Evolutionary conservation across 371 early-diverging fungal genomes (phyloP).

Genomic region (Apophysomyces trapeziformis): DNA sequence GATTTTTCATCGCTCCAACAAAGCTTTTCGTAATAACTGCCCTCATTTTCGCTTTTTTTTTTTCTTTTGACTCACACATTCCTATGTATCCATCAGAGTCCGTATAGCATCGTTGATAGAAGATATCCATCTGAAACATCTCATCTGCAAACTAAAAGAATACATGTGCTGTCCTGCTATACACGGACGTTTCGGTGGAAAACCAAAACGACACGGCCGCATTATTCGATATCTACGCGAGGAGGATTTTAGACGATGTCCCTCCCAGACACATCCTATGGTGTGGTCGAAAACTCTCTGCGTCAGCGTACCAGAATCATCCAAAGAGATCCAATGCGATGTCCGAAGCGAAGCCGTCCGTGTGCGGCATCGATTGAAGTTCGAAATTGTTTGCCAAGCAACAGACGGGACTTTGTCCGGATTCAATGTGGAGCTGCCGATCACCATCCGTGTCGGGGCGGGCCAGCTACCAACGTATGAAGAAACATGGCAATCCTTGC

Average conservation of each 20-base stretch:
- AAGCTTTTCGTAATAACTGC: no score
- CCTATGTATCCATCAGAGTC: background rate
- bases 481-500: conserved; percentile 29
- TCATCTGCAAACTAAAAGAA: conserved; percentile 5
- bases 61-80: background rate
- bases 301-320: conserved; percentile 11
- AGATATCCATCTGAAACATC: background rate
- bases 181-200: conserved; percentile 9
- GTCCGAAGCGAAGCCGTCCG: conserved; percentile 34
- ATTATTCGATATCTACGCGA: conserved; percentile 15
- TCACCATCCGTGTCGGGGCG: conserved; percentile 26
- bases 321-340: conserved; percentile 22
- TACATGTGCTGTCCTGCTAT: conserved; percentile 25
- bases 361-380: conserved; percentile 33
- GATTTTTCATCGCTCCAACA: conserved; percentile 2
- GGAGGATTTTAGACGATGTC: conserved; percentile 13
- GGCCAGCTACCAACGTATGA: conserved; percentile 32
- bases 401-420: conserved; percentile 30
- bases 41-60: background rate
- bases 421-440: conserved; percentile 27
- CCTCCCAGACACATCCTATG: background rate
- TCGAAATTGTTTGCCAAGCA: conserved; percentile 26
- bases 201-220: background rate
- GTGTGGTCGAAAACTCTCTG: conserved; percentile 13
- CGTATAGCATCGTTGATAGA: background rate